Evolutionary conservation across 352 stramenopile genomes (phyloP).

Genomic region (Phytophthora syringae): DNA sequence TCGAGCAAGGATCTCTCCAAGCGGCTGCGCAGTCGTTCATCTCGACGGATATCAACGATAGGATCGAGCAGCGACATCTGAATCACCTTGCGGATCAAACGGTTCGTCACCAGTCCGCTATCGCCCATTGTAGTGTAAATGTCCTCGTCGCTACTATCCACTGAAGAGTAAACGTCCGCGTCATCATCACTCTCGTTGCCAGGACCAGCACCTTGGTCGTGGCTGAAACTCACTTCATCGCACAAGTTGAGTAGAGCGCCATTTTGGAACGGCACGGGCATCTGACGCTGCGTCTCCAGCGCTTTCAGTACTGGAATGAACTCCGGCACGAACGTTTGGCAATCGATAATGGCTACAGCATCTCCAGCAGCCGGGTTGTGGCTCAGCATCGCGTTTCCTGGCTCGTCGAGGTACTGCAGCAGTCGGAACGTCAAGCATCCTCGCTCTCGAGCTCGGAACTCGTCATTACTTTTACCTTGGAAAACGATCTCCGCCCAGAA

Average conservation of each 20-base stretch:
- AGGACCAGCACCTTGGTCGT: not conserved
- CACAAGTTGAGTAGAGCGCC: conserved; percentile 77
- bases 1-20: conserved; percentile 47
- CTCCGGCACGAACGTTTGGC: conserved; percentile 87
- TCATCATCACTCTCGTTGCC: conserved; percentile 14
- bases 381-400: conserved; percentile 54
- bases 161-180: not conserved
- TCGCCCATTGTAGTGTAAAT: not conserved
- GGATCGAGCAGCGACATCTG: conserved; percentile 67
- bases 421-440: conserved; percentile 74
- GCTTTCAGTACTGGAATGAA: conserved; percentile 88
- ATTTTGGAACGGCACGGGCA: conserved; percentile 77
- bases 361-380: conserved; percentile 59
- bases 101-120: not conserved
- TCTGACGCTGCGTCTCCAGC: conserved; percentile 75
- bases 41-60: conserved; percentile 81
- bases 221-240: conserved; percentile 7
- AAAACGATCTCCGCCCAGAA: conserved; percentile 82
- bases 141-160: not conserved
- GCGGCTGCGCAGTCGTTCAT: conserved; percentile 40
- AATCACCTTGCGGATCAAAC: conserved; percentile 56
- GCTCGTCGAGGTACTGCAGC: conserved; percentile 73
- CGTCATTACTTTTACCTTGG: conserved; percentile 71
- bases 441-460: conserved; percentile 67
- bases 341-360: conserved; percentile 85